A percentile compares a stretch with the other conserved stretches of the same genome.
Conservation (phyloP, 192 early-diverging fungal species). For the Powellomyces hirtus region DNA sequence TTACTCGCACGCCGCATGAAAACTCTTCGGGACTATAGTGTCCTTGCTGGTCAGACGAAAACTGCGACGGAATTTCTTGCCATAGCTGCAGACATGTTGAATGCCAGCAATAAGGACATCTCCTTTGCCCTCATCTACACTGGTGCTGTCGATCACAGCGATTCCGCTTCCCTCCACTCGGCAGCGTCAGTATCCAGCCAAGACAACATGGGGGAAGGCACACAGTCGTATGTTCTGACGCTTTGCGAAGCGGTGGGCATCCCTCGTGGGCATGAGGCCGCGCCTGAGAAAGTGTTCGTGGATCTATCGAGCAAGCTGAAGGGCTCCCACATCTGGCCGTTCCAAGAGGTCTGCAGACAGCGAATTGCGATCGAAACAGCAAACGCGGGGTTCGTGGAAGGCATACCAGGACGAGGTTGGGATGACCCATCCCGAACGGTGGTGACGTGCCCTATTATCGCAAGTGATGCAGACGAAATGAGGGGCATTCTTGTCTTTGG, state of each 20-base stretch:
- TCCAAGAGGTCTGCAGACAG: slow-evolving; percentile 9
- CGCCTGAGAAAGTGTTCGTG: not conserved
- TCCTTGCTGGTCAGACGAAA: slow-evolving; percentile 6
- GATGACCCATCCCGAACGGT: not conserved
- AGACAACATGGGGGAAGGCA: not conserved
- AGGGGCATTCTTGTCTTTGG: slow-evolving; percentile 28
- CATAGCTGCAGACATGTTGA: slow-evolving; percentile 4
- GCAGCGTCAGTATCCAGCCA: not conserved
- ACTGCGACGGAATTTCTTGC: not conserved
- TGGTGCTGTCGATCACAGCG: slow-evolving; percentile 4
- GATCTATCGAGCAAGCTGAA: slow-evolving; percentile 2
- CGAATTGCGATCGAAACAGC: not conserved
- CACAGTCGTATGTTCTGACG: slow-evolving; percentile 2
- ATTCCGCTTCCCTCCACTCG: not conserved
- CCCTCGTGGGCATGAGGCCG: not conserved
- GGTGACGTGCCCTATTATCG: slow-evolving; percentile 27
- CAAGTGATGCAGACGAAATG: slow-evolving; percentile 11
- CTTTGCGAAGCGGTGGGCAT: slow-evolving; percentile 5
- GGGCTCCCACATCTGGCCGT: slow-evolving; percentile 5
- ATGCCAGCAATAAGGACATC: slow-evolving; percentile 6
- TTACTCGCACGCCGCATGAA: slow-evolving; percentile 16
- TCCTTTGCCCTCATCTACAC: slow-evolving; percentile 22
- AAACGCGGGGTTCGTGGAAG: not conserved
- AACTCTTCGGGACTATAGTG: slow-evolving; percentile 21
- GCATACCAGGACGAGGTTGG: slow-evolving; percentile 20